Percentiles rank a stretch among this genome's conserved stretches.
These are phyloP conservation scores for Phytopythium aichiense DNA, from an alignment of 352 stramenopile species.

Conservation along the genomic window DNA sequence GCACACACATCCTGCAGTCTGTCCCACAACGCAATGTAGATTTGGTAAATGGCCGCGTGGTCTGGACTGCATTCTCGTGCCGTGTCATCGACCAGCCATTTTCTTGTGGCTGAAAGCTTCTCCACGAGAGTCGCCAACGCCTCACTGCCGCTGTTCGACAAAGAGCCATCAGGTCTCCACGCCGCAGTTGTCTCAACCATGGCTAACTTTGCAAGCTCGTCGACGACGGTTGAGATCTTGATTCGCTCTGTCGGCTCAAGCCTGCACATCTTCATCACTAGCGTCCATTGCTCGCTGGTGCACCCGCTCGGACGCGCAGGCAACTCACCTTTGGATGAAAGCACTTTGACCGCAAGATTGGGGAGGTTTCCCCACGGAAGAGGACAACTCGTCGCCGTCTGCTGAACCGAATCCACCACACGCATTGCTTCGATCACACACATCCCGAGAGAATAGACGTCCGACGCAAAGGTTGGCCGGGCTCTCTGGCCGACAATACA, in stretches of 20 bases:
- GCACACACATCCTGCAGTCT: background rate
- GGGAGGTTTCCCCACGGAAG: background rate
- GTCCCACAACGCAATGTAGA: background rate
- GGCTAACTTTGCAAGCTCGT: background rate
- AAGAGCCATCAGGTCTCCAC: too few species aligned
- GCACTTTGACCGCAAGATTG: background rate
- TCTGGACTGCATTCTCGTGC: too few species aligned
- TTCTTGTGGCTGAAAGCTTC: too few species aligned
- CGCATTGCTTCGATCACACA: constrained; percentile 38
- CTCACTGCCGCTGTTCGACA: too few species aligned
- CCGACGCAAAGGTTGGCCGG: too few species aligned
- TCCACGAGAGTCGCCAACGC: too few species aligned
- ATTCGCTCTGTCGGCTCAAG: background rate
- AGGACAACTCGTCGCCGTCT: background rate
- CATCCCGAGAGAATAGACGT: constrained; percentile 8
- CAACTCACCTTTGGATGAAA: background rate
- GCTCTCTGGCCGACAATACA: too few species aligned
- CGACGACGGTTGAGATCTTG: background rate
- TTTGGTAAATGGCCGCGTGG: too few species aligned
- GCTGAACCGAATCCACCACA: constrained; percentile 2
- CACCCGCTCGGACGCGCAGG: background rate
- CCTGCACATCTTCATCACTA: background rate
- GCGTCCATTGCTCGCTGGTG: background rate
- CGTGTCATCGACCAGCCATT: too few species aligned
- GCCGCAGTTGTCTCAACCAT: background rate